phyloP scores from a whole-genome alignment of 2,329 filamentous ascomycete genomes.

The Botrytis hyacinthi region DNA sequence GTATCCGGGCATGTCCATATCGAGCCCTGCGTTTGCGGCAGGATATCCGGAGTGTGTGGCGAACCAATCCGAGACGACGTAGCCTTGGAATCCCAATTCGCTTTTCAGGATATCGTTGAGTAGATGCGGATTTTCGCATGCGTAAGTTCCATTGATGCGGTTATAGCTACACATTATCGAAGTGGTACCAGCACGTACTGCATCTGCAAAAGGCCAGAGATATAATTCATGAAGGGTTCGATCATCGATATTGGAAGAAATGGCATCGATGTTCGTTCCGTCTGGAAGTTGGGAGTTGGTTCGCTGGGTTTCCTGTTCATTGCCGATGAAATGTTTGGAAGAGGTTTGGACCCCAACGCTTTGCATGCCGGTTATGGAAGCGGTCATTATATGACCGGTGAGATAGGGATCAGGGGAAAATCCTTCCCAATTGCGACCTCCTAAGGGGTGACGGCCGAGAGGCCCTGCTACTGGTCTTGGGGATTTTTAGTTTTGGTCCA shows the following conservation, averaged over 20 bases:
- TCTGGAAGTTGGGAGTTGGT: conserved; percentile 42
- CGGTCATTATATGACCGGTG: conserved; percentile 21
- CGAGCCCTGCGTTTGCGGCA: conserved; percentile 75
- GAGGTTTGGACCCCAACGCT: conserved; percentile 64
- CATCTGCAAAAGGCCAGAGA: conserved; percentile 16
- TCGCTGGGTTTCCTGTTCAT: conserved; percentile 47
- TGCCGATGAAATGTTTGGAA: conserved; percentile 56
- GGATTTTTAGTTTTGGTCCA: background rate
- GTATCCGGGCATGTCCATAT: conserved; percentile 48
- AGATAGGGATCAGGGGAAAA: conserved; percentile 38
- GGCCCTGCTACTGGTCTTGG: conserved; percentile 55
- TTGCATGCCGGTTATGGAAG: conserved; percentile 59
- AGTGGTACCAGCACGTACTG: conserved; percentile 55
- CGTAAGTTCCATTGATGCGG: conserved; percentile 65
- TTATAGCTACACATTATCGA: conserved; percentile 82
- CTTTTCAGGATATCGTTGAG: conserved; percentile 80
- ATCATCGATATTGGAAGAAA: conserved; percentile 58
- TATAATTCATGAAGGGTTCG: conserved; percentile 46
- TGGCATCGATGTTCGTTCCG: conserved; percentile 25
- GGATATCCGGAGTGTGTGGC: conserved; percentile 77
- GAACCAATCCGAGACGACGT: conserved; percentile 81
- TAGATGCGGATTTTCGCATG: conserved; percentile 68
- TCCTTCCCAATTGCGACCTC: conserved; percentile 66
- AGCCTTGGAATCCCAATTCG: conserved; percentile 82
- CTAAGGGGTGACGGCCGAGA: conserved; percentile 62